These are phyloP conservation scores for Olyra latifolia DNA, from an alignment of 176 grass and related monocot genomes.

Conservation along the genomic window DNA sequence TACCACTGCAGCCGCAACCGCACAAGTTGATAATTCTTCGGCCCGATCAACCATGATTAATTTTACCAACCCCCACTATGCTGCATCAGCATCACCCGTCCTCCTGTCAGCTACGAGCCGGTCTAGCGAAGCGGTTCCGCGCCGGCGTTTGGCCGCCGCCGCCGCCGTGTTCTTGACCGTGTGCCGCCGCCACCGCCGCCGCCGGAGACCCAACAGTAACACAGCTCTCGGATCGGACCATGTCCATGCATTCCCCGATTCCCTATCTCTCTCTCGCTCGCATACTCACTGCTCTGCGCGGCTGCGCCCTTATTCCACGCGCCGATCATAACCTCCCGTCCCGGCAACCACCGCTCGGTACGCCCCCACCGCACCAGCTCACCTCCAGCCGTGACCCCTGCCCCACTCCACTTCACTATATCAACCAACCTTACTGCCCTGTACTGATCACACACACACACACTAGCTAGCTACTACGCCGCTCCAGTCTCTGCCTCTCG, in stretches of 20 bases:
- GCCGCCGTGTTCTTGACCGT: background rate
- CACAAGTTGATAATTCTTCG: background rate
- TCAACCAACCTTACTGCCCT: conserved; percentile 24
- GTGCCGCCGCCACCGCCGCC: background rate
- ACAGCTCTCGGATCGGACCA: no score
- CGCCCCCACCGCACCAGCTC: conserved; percentile 38
- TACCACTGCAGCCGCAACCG: background rate
- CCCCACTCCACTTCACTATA: conserved; percentile 25
- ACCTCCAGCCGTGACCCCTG: conserved; percentile 39
- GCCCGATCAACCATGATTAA: background rate
- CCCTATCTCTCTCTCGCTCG: no score
- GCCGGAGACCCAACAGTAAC: no score
- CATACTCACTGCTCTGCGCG: background rate
- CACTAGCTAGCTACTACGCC: background rate
- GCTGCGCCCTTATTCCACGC: conserved; percentile 22
- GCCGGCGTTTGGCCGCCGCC: background rate
- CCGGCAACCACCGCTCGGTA: conserved; percentile 37
- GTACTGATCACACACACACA: background rate
- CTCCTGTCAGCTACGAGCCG: no score
- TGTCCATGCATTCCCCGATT: no score
- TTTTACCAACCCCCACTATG: background rate
- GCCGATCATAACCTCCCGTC: conserved; percentile 22
- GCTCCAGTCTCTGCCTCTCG: background rate
- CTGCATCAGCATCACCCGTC: background rate
- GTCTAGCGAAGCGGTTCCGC: background rate